Percentiles rank a stretch among this genome's conserved stretches.
Conservation (phyloP, 1,284 basidiomycete genomes). For the Irpex sp. region DNA sequence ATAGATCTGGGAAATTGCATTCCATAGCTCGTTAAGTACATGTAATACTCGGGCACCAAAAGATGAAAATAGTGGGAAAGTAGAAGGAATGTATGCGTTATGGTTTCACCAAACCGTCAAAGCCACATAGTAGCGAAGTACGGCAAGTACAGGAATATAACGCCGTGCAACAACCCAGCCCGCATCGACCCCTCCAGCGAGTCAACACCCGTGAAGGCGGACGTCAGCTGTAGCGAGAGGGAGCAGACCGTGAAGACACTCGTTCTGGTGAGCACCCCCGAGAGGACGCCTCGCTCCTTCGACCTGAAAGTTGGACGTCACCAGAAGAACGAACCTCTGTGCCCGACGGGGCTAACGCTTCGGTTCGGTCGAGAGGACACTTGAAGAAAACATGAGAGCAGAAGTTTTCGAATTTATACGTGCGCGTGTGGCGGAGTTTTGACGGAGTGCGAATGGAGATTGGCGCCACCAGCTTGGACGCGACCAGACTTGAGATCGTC, state of each 20-base stretch:
- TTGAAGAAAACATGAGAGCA: conserved; percentile 17
- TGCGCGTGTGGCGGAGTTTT: conserved; percentile 21
- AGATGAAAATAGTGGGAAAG: neutral
- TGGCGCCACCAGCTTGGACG: conserved; percentile 25
- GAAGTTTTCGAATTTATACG: conserved; percentile 24
- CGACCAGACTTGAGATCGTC: conserved; percentile 9
- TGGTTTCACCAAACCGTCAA: conserved; percentile 80
- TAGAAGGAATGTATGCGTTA: conserved; percentile 51
- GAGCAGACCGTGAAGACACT: conserved; percentile 36
- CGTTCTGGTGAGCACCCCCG: conserved; percentile 64
- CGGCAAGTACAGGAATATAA: conserved; percentile 79
- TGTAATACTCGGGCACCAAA: too few species aligned
- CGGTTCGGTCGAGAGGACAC: conserved; percentile 36
- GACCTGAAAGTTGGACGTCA: conserved; percentile 55
- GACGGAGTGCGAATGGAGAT: conserved; percentile 15
- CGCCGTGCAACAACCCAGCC: conserved; percentile 42
- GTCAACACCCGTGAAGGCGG: conserved; percentile 44
- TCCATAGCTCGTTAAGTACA: neutral
- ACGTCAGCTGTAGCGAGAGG: conserved; percentile 35
- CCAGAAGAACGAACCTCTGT: conserved; percentile 30
- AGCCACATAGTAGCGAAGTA: conserved; percentile 70
- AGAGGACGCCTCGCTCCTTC: conserved; percentile 67
- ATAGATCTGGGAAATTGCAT: neutral
- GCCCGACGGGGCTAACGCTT: conserved; percentile 32
- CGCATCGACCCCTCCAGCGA: conserved; percentile 36